Conservation (phyloP, 495 filamentous ascomycete species). For the Hypoxylon intermedium region DNA sequence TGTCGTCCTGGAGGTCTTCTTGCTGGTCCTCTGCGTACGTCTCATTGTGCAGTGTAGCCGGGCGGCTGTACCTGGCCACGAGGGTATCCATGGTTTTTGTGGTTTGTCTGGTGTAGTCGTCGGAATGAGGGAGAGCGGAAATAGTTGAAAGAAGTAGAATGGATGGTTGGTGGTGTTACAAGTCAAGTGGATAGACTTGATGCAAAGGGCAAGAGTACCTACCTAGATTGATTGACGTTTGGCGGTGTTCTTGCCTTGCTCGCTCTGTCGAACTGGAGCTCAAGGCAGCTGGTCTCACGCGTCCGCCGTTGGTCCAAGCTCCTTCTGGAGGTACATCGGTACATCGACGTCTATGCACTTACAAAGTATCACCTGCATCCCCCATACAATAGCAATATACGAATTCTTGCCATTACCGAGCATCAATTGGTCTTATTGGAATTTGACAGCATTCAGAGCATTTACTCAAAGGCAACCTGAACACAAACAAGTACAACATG, state of each 20-base stretch:
- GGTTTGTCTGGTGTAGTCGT: background rate
- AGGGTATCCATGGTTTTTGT: conserved; percentile 78
- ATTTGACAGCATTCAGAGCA: too few relatives aligned
- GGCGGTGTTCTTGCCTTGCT: conserved; percentile 19
- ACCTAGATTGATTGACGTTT: conserved; percentile 32
- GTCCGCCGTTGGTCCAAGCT: conserved; percentile 36
- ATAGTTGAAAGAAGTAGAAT: background rate
- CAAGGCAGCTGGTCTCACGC: conserved; percentile 46
- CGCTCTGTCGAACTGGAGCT: too few relatives aligned
- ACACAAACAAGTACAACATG: too few relatives aligned
- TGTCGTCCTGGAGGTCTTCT: conserved; percentile 73
- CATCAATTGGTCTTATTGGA: too few relatives aligned
- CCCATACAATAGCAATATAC: too few relatives aligned
- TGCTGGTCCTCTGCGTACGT: conserved; percentile 67
- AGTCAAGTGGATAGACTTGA: conserved; percentile 1
- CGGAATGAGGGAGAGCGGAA: background rate
- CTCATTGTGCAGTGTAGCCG: conserved; percentile 71
- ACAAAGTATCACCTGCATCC: too few relatives aligned
- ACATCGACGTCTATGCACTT: background rate
- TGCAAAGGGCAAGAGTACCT: conserved; percentile 13
- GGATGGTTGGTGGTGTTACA: conserved; percentile 3
- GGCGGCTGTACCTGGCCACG: conserved; percentile 84
- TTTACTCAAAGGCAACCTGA: too few relatives aligned
- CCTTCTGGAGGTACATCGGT: conserved; percentile 14
- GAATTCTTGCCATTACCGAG: too few relatives aligned